Conservation (phyloP, 805 yeast species). For the Yarrowia sp. region DNA sequence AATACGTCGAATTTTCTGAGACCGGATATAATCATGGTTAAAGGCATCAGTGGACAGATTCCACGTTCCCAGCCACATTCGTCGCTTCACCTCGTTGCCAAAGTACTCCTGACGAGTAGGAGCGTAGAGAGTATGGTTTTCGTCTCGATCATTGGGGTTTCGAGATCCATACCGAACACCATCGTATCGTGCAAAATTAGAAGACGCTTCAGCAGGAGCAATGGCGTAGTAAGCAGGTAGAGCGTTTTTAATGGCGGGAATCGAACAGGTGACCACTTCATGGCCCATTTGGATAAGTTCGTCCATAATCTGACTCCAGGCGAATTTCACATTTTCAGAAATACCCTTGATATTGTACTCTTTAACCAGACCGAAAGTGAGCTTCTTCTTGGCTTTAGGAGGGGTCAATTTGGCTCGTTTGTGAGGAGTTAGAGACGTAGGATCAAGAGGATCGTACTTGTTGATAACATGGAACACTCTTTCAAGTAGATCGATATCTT, state of each 20-base stretch:
- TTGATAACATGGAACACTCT: slow-evolving; percentile 58
- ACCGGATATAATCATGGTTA: slow-evolving; percentile 70
- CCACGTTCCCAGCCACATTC: slow-evolving; percentile 83
- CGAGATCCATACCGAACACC: slow-evolving; percentile 82
- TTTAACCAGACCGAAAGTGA: slow-evolving; percentile 68
- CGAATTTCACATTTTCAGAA: slow-evolving; percentile 45
- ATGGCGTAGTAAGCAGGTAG: slow-evolving; percentile 82
- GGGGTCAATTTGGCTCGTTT: slow-evolving; percentile 31
- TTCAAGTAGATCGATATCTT: slow-evolving; percentile 45
- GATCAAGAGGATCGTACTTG: slow-evolving; percentile 68
- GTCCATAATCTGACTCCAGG: slow-evolving; percentile 49
- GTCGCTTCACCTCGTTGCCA: slow-evolving; percentile 78
- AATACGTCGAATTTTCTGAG: slow-evolving; percentile 61
- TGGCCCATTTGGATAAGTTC: slow-evolving; percentile 50
- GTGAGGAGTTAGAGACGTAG: slow-evolving; percentile 51
- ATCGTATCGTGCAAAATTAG: slow-evolving; percentile 85
- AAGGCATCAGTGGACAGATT: slow-evolving; percentile 74
- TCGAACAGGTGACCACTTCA: slow-evolving; percentile 58
- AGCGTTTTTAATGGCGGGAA: slow-evolving; percentile 65
- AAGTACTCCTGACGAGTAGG: slow-evolving; percentile 64
- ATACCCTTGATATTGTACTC: slow-evolving; percentile 63
- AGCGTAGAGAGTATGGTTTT: slow-evolving; percentile 46
- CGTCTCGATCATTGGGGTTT: slow-evolving; percentile 38
- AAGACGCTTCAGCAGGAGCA: slow-evolving; percentile 91
- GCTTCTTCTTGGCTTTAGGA: slow-evolving; percentile 30